Base-by-base conservation (phyloP, 2,329 filamentous ascomycete genomes). In the Penicillium sp. region DNA sequence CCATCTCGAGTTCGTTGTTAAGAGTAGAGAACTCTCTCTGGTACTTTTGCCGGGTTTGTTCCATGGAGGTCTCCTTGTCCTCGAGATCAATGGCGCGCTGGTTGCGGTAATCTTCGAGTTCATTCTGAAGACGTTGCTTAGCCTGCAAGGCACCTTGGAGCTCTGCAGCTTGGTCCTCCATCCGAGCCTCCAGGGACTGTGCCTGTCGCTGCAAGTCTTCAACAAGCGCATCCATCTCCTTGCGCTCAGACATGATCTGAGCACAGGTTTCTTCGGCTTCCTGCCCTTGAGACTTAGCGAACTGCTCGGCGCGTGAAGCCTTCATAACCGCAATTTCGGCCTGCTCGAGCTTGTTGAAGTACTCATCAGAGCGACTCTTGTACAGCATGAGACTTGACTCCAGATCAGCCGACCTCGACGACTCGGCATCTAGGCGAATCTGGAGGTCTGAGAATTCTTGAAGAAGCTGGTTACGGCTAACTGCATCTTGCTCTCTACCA, bases 11-110 rank as follows among this genome's bases (percentile, higher is more conserved):
- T 76, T 99, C 94, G 67, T 92, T 92, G 51, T 90, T 94, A 48
- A 97, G 80, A 4, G 89, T 89, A 16, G 91, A 89, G 71, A 97
- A 91, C 74, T 99, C 93, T 41, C 88, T 84, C 72, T 97, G 94
- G 72, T 97, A 99, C 81, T 97, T 99, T 81, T 93, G 94, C 69
- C 93, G 86, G 43, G 93, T 97, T 76, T 97, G 93, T 76, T 99
- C 94, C 85, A 97, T 90, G 65, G 90, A 94, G 10, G 88, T 88
- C 75, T 97, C 93, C 74, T 94, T 97, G 76, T 99, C 93, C 75
- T 97, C 94, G 55, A 97, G 90, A 68, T 97, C 94, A 75, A 96
- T 96, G 57, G 92, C 92, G 46, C 93, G 87, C 75, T 97, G 92
- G 71, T 88, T 96, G 59, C 94, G 87, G 79, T 97, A 99, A 75